Conservation (phyloP, 371 early-diverging fungal species). For the Zancudomyces culisetae region DNA sequence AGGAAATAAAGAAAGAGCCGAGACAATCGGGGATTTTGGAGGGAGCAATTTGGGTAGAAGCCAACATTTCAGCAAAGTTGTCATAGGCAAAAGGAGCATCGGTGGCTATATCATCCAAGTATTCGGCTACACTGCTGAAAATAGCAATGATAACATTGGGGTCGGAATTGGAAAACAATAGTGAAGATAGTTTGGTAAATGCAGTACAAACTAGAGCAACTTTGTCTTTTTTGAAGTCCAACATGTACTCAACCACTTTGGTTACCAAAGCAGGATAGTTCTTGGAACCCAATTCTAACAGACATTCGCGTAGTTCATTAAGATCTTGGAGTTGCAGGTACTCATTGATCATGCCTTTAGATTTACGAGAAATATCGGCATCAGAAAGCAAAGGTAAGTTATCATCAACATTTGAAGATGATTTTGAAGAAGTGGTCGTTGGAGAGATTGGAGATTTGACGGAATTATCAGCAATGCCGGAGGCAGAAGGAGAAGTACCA, state of each 20-base stretch:
- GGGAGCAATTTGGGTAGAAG: constrained; percentile 13
- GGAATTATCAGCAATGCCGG: constrained; percentile 7
- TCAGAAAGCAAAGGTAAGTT: constrained; percentile 8
- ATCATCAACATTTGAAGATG: constrained; percentile 34
- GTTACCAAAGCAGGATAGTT: constrained; percentile 36
- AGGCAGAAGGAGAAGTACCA: constrained; percentile 13
- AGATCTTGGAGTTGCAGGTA: constrained; percentile 30
- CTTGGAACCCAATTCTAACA: constrained; percentile 41
- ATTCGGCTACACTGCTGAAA: constrained; percentile 36
- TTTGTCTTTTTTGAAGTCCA: constrained; percentile 24
- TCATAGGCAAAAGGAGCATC: constrained; percentile 63
- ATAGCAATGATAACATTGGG: constrained; percentile 28
- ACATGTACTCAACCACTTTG: constrained; percentile 32
- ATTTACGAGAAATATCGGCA: constrained; percentile 27
- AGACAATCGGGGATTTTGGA: too few relatives aligned
- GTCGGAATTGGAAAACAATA: constrained; percentile 20
- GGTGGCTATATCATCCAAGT: constrained; percentile 51
- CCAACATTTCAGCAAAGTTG: constrained; percentile 41
- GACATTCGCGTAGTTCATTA: constrained; percentile 33
- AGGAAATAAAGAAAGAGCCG: too few relatives aligned
- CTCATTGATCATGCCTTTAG: constrained; percentile 46
- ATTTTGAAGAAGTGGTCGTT: constrained; percentile 5
- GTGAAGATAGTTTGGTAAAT: constrained; percentile 5
- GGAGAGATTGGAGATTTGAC: constrained; percentile 8
- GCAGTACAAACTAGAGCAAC: too few relatives aligned